Evolutionary conservation across 2,329 filamentous ascomycete genomes (phyloP).

Genomic region (Seiridium unicorne): DNA sequence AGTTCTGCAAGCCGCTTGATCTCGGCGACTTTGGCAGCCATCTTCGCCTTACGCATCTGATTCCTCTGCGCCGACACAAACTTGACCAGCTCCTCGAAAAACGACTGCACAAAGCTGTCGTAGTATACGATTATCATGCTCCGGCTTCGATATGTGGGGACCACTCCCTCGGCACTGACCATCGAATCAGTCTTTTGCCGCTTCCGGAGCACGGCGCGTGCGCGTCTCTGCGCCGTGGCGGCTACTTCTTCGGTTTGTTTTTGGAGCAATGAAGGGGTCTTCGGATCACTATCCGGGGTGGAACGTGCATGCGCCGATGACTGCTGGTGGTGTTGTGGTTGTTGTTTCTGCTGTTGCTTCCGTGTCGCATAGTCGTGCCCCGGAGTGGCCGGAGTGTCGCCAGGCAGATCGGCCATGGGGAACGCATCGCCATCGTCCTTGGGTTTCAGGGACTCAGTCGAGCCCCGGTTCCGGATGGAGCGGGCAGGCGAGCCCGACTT

Average conservation of each 20-base stretch:
- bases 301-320: conserved; percentile 20
- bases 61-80: conserved; percentile 79
- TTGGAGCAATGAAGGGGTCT: conserved; percentile 33
- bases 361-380: not conserved
- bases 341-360: conserved; percentile 6
- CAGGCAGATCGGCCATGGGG: conserved; percentile 10
- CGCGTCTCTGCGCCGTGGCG: conserved; percentile 42
- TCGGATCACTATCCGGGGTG: conserved; percentile 32
- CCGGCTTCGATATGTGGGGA: conserved; percentile 63
- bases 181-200: conserved; percentile 51
- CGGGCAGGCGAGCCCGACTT: conserved; percentile 31
- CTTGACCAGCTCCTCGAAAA: conserved; percentile 80
- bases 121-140: conserved; percentile 88
- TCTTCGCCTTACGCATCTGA: conserved; percentile 82
- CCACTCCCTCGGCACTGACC: conserved; percentile 44
- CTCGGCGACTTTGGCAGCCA: conserved; percentile 72
- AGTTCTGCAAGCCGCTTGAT: conserved; percentile 60
- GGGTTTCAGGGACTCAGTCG: conserved; percentile 52
- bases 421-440: conserved; percentile 39
- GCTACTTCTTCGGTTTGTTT: conserved; percentile 44
- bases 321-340: not conserved
- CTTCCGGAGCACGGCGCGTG: conserved; percentile 47
- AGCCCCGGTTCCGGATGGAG: conserved; percentile 50
- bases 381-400: not conserved
- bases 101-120: conserved; percentile 80